Conservation (phyloP, 2,329 filamentous ascomycete genomes). For the Epichloe gansuensis region DNA sequence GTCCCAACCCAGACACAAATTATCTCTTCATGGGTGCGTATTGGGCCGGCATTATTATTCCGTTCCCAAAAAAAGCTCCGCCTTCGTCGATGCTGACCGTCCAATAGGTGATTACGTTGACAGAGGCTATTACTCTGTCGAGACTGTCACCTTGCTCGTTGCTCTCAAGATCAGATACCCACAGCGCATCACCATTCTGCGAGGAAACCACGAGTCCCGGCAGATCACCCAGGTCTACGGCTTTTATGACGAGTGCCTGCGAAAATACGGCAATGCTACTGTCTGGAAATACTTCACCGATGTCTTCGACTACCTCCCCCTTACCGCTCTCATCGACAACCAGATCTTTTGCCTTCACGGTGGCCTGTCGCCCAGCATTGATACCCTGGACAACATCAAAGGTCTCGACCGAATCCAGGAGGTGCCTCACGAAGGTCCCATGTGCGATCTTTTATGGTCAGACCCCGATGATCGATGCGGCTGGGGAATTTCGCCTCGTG, state of each 20-base stretch:
- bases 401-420: conserved; percentile 94
- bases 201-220: conserved; percentile 96
- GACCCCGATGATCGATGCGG: conserved; percentile 94
- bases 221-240: conserved; percentile 99
- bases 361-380: conserved; percentile 88
- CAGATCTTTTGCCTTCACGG: conserved; percentile 99
- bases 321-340: conserved; percentile 96
- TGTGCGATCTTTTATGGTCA: conserved; percentile 96
- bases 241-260: conserved; percentile 97
- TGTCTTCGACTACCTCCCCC: conserved; percentile 94
- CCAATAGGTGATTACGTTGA: conserved; percentile 85
- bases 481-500: conserved; percentile 90
- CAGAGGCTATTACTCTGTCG: conserved; percentile 96
- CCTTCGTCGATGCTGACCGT: conserved; percentile 2
- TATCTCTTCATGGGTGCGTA: conserved; percentile 93
- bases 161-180: conserved; percentile 97
- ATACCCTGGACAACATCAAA: conserved; percentile 90
- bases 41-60: background rate
- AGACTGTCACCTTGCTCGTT: conserved; percentile 92
- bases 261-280: conserved; percentile 97
- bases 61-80: background rate
- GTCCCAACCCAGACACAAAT: conserved; percentile 95
- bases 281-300: conserved; percentile 99
- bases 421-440: conserved; percentile 93
- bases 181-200: conserved; percentile 93